phyloP scores from a whole-genome alignment of 208 protist species.

The Porcisia deanei region DNA sequence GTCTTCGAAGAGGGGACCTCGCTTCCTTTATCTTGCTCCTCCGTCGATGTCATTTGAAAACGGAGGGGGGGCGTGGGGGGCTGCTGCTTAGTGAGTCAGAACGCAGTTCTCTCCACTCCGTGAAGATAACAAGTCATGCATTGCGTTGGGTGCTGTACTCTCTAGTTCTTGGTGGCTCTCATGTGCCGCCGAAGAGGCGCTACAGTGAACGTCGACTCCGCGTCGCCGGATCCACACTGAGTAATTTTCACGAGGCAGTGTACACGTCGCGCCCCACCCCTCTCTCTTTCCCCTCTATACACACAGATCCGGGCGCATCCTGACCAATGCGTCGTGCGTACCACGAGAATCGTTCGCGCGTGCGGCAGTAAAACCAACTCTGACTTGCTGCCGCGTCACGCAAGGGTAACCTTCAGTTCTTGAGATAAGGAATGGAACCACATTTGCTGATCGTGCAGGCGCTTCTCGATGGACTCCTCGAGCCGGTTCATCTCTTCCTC shows the following conservation, averaged over 20 bases:
- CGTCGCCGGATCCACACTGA: not conserved
- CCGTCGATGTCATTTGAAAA: too few species aligned
- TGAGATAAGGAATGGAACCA: conserved; percentile 20
- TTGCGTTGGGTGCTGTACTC: not conserved
- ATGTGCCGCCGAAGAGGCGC: not conserved
- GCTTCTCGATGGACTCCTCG: conserved; percentile 18
- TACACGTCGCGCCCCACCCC: too few species aligned
- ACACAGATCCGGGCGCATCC: not conserved
- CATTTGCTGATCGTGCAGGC: conserved; percentile 16
- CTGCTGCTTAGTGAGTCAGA: not conserved
- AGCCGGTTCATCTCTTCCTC: not conserved
- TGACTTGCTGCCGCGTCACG: not conserved
- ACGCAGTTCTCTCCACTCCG: not conserved
- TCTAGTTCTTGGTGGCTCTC: not conserved
- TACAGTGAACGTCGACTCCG: not conserved
- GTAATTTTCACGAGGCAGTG: not conserved
- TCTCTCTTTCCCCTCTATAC: not conserved
- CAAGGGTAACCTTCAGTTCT: conserved; percentile 7
- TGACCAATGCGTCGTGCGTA: not conserved
- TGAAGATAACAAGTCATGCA: not conserved
- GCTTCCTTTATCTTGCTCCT: too few species aligned
- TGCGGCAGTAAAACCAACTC: not conserved
- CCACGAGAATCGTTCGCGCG: not conserved
- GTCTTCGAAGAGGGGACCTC: too few species aligned
- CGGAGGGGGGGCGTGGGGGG: not conserved